Evolutionary conservation across 1,284 basidiomycete species (phyloP), one percentile per base, ranked within the genome.

Genomic region (Retiboletus fuscus): DNA sequence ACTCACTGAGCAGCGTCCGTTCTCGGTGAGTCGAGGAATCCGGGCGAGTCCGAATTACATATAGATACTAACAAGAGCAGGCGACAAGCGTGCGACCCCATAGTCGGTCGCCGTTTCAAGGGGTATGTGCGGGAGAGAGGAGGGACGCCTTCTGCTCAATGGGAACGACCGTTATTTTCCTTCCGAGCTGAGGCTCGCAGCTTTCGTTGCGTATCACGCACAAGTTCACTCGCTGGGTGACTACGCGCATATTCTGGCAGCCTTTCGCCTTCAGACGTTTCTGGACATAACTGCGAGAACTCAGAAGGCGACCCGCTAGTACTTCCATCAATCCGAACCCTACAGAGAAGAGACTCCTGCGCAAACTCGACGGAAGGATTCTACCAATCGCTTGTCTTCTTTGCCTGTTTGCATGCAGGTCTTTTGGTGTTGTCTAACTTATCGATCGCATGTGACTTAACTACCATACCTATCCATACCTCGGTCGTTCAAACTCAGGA

Each of bases 401-500:
- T 49, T 94, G 94, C 75, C 84, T 94, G 47, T 93, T 92, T 79
- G 91, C 92, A 30, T 94, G 92, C 92, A 71, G 78, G 91, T 84
- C 61, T 11, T 64, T 81, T 43, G 15, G 11, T 39, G 34, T 39
- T 39, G 34, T 39, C 6, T 39, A 39, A 39, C n/a, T n/a, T n/a
- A 26, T 24, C 55, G 6, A 13, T 46, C 51, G 2, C 39, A 28
- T 18, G 49, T 13, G 12, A 13, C 20, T 65, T 67, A 46, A 73
- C 61, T n/a, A 16, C 39, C n/a, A 51, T 49, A 67, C 71, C 18
- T 64, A 39, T 63, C 26, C 73, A 93, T 92, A 90, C 76, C 84
- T 94, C 64, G 93, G 94, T 79, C 87, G 93, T 61, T 90, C 91
- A 3, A 94, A 94, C 76, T 77, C 94, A 53, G 93, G 93, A 20